Evolutionary conservation across 2,329 filamentous ascomycete genomes (phyloP).

Genomic region (Arthrobotrys conoides): DNA sequence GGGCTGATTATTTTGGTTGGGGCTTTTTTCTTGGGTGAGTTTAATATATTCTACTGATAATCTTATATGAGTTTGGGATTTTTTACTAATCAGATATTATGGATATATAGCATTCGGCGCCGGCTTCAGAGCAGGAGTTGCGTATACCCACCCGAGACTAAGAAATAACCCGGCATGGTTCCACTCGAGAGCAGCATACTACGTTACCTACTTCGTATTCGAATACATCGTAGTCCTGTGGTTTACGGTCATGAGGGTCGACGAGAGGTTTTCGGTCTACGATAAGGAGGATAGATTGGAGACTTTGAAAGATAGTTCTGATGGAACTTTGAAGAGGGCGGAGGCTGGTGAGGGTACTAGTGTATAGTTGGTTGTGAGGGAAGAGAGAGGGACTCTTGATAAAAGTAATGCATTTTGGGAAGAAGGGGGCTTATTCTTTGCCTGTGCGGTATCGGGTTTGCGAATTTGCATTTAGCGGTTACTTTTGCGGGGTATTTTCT

Average conservation of each 20-base stretch:
- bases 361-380: neutral
- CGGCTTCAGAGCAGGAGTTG: slow-evolving; percentile 76
- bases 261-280: slow-evolving; percentile 81
- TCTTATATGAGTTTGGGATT: no score
- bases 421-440: neutral
- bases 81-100: slow-evolving; percentile 29
- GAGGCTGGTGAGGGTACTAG: neutral
- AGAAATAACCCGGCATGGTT: slow-evolving; percentile 76
- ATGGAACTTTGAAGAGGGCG: slow-evolving; percentile 19
- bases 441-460: neutral
- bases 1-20: slow-evolving; percentile 75
- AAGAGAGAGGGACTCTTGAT: neutral
- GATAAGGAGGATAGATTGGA: slow-evolving; percentile 67
- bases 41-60: no score
- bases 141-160: slow-evolving; percentile 71
- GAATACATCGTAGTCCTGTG: slow-evolving; percentile 79
- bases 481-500: neutral
- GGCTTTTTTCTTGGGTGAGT: slow-evolving; percentile 71
- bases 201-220: slow-evolving; percentile 81
- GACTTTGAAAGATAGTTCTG: slow-evolving; percentile 50
- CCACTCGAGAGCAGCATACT: slow-evolving; percentile 80
- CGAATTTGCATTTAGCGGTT: slow-evolving; percentile 17
- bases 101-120: slow-evolving; percentile 73
- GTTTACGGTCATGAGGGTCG: slow-evolving; percentile 78
- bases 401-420: no score